Evolutionary conservation across 2,329 filamentous ascomycete species (phyloP).

Genomic region (Daldinia sp.): DNA sequence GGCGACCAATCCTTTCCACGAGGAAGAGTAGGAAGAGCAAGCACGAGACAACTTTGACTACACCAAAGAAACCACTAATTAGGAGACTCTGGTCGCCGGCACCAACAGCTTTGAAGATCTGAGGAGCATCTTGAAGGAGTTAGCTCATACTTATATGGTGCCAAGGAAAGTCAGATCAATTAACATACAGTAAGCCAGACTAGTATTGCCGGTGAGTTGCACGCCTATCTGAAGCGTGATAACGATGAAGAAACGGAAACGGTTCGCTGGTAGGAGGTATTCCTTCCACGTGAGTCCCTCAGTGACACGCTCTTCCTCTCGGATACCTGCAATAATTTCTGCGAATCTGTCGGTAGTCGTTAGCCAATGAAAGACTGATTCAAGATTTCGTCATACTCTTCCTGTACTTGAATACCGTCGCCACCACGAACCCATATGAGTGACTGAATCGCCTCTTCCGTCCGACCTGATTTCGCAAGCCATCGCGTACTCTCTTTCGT

Average conservation of each 20-base stretch:
- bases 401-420: constrained; percentile 52
- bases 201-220: constrained; percentile 64
- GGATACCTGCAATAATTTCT: constrained; percentile 60
- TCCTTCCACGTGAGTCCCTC: constrained; percentile 62
- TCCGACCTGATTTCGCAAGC: constrained; percentile 60
- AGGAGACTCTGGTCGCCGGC: constrained; percentile 61
- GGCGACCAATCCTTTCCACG: constrained; percentile 63
- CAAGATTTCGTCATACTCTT: constrained; percentile 48
- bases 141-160: constrained; percentile 25
- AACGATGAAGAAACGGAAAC: constrained; percentile 61
- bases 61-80: constrained; percentile 65
- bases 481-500: constrained; percentile 62
- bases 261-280: constrained; percentile 59
- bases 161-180: neutral
- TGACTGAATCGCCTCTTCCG: constrained; percentile 59
- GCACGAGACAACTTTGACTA: constrained; percentile 64
- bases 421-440: constrained; percentile 66
- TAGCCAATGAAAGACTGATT: neutral
- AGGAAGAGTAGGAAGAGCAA: constrained; percentile 61
- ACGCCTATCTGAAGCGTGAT: constrained; percentile 62
- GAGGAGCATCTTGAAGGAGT: constrained; percentile 57
- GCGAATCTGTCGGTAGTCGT: constrained; percentile 50
- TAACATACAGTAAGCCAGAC: constrained; percentile 60
- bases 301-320: constrained; percentile 59
- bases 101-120: constrained; percentile 64